phyloP scores from a whole-genome alignment of 805 yeast species.

The Zygosaccharomyces bailii region DNA sequence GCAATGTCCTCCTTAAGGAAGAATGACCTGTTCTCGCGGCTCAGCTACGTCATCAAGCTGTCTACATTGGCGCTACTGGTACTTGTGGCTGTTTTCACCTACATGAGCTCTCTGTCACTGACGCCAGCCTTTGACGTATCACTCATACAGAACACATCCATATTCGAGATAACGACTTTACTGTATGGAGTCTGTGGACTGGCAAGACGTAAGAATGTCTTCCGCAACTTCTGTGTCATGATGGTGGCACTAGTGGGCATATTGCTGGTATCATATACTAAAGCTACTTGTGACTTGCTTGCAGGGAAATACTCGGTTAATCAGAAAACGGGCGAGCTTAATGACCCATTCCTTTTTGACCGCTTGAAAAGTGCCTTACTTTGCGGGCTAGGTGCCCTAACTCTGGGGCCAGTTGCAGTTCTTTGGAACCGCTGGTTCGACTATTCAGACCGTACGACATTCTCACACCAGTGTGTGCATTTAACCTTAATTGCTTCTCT shows the following conservation, averaged over 20 bases:
- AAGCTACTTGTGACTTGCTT: constrained; percentile 33
- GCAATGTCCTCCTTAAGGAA: constrained; percentile 2
- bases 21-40: not conserved
- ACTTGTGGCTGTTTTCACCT: constrained; percentile 22
- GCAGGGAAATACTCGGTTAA: constrained; percentile 35
- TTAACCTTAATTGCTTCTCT: constrained; percentile 22
- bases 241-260: constrained; percentile 29
- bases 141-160: constrained; percentile 32
- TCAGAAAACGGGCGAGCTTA: constrained; percentile 35
- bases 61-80: constrained; percentile 21
- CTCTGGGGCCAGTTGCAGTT: constrained; percentile 34
- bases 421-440: constrained; percentile 32
- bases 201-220: constrained; percentile 25
- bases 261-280: constrained; percentile 33
- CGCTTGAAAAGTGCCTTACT: constrained; percentile 35
- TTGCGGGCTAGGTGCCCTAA: constrained; percentile 33
- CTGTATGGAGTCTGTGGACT: constrained; percentile 33
- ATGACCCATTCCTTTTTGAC: constrained; percentile 36
- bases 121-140: constrained; percentile 35
- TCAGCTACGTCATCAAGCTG: constrained; percentile 19
- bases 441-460: constrained; percentile 12
- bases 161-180: constrained; percentile 34
- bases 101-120: constrained; percentile 25
- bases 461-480: constrained; percentile 21
- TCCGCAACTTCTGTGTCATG: constrained; percentile 31